Base-by-base conservation (phyloP, 805 yeast genomes). In the Schwanniomyces yamadae region DNA sequence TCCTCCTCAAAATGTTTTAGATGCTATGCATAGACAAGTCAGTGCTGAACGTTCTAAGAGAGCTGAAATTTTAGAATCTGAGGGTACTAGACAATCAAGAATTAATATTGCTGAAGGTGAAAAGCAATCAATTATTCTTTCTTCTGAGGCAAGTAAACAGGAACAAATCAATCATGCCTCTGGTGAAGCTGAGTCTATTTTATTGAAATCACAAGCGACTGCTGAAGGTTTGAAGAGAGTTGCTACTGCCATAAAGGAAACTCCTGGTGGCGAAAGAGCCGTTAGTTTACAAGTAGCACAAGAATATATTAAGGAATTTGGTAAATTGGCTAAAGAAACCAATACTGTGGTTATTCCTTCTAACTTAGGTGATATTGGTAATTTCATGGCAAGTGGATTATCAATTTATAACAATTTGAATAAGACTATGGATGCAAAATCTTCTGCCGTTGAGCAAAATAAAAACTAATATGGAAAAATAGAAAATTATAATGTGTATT, bases 1-100 rank as follows among this genome's bases (percentile, higher is more conserved):
- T 55, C 95, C 95, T 1, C 95, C 95, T 3, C 73, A 73, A 23
- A 84, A 84, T 48, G 95, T 86, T 8, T 75, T 86, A 49, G 90
- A 83, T 50, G 93, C 95, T 18, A 87, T 86, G 95, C 95, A 86
- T 61, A 77, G 91, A 55, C 95, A 84, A 60, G 95, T 87, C 16
- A 75, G 83, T 40, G 93, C 95, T 29, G 95, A 87, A 59, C 70
- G 95, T 48, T 80, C 89, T 34, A 87, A 87, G 57, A 71, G 95
- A 42, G 95, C 95, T 2, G 91, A 86, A 58, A 86, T 86, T 46
- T 72, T 86, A 54, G 95, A 86, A 52, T 79, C 88, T 29, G 95
- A 86, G 63, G 95, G 95, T 59, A 77, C 75, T 36, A 75, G 89
- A 55, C 88, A 83, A 54, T 71, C 87, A 23, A 82, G 77, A 32